Percentiles rank a stretch among this genome's conserved stretches.
Evolutionary conservation across 2,329 filamentous ascomycete species (phyloP).

Genomic region (Diaporthe amygdali): DNA sequence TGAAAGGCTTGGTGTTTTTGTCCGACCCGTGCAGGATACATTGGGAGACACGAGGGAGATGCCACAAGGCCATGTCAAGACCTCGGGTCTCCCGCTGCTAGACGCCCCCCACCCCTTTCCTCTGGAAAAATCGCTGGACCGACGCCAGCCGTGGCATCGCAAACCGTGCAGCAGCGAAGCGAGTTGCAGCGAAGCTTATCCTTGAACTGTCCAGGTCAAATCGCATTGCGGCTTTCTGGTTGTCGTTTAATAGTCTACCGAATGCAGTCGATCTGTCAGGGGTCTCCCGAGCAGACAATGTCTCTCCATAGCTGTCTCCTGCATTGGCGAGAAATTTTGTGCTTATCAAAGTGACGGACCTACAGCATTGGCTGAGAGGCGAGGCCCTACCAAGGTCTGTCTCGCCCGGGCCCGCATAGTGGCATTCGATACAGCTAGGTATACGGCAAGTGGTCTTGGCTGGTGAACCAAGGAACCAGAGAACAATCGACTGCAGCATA

Average conservation of each 20-base stretch:
- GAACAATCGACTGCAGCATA: not conserved
- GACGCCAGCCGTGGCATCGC: not conserved
- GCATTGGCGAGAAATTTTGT: constrained; percentile 14
- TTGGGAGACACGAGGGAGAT: not conserved
- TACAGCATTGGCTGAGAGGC: not conserved
- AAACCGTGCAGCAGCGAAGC: not conserved
- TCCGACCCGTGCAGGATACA: not conserved
- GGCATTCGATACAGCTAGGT: not conserved
- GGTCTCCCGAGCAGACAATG: not conserved
- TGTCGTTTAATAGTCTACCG: not conserved
- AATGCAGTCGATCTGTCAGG: not conserved
- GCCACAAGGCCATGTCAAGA: not conserved
- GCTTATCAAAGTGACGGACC: constrained; percentile 10
- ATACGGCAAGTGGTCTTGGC: not conserved
- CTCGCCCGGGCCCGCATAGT: not conserved
- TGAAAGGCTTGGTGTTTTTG: not conserved
- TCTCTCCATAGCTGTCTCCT: constrained; percentile 11
- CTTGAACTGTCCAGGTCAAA: not conserved
- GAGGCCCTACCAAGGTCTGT: not conserved
- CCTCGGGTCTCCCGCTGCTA: not conserved
- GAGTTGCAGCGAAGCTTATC: not conserved
- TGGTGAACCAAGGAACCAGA: not conserved
- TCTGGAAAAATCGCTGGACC: not conserved
- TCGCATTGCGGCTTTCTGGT: not conserved
- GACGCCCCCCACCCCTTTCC: not conserved